These are phyloP conservation scores for Neurospora tetraspora DNA, from an alignment of 495 filamentous ascomycete genomes.

Conservation along the genomic window DNA sequence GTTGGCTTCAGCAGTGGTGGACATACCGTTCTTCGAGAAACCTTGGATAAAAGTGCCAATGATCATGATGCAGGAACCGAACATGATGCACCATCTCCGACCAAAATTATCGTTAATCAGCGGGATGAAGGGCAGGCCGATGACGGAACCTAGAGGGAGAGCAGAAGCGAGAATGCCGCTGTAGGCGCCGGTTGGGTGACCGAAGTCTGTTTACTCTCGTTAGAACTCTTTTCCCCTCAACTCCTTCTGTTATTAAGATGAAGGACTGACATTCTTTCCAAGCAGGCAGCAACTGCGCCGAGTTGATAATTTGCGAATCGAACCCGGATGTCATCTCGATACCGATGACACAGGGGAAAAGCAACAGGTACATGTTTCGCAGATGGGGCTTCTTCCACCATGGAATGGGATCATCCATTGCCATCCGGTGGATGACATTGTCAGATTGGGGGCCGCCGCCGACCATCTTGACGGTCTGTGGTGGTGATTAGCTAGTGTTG, in stretches of 20 bases:
- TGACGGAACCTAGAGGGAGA: constrained; percentile 34
- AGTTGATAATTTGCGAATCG: constrained; percentile 61
- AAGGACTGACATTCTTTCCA: constrained; percentile 47
- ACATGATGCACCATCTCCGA: constrained; percentile 47
- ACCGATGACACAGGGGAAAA: constrained; percentile 59
- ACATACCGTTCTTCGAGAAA: constrained; percentile 35
- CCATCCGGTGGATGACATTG: constrained; percentile 43
- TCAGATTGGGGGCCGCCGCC: constrained; percentile 23
- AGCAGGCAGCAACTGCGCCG: constrained; percentile 47
- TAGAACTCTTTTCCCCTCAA: background rate
- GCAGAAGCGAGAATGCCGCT: constrained; percentile 37
- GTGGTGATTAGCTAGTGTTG: background rate
- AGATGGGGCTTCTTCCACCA: constrained; percentile 60
- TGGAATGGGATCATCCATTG: constrained; percentile 41
- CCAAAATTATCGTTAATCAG: constrained; percentile 46
- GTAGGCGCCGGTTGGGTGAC: constrained; percentile 32
- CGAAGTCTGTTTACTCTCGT: constrained; percentile 23
- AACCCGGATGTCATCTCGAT: constrained; percentile 66
- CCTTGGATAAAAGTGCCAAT: constrained; percentile 49
- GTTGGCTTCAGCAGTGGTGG: no score
- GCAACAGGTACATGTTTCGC: constrained; percentile 46
- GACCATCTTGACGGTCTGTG: constrained; percentile 25
- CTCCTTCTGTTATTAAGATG: no score
- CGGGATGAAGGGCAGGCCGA: constrained; percentile 50
- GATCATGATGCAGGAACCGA: constrained; percentile 48